These are phyloP conservation scores for Sporisorium exsertum DNA, from an alignment of 1,284 basidiomycete species.

Conservation along the genomic window DNA sequence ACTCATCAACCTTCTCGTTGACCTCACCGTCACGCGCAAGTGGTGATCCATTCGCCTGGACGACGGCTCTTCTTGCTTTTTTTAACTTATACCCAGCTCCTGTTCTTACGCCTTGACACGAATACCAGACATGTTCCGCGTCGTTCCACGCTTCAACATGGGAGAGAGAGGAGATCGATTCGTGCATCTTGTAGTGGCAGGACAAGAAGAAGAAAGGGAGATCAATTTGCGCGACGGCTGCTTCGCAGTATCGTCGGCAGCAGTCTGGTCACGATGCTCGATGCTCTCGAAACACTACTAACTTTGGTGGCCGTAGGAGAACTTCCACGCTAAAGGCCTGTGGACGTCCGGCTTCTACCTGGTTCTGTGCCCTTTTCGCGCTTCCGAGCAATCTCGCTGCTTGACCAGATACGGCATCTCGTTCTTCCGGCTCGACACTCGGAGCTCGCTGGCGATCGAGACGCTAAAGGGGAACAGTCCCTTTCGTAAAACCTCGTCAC, in stretches of 20 bases:
- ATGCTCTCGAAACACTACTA: too few relatives aligned
- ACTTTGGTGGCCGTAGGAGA: too few relatives aligned
- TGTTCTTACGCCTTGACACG: background rate
- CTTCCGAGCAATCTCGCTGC: background rate
- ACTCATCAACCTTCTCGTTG: slow-evolving; percentile 38
- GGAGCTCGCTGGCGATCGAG: background rate
- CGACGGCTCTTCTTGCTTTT: background rate
- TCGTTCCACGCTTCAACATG: background rate
- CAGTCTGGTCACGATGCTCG: too few relatives aligned
- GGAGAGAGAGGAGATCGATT: background rate
- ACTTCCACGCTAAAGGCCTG: too few relatives aligned
- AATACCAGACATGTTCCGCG: background rate
- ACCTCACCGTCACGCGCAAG: slow-evolving; percentile 32
- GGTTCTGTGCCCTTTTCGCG: too few relatives aligned
- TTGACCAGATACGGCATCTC: too few relatives aligned
- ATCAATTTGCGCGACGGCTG: background rate
- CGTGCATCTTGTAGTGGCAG: too few relatives aligned
- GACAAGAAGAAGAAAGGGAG: background rate
- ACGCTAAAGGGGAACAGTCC: too few relatives aligned
- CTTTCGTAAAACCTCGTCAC: background rate
- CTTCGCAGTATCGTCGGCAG: background rate
- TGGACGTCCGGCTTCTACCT: too few relatives aligned
- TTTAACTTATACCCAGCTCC: slow-evolving; percentile 8
- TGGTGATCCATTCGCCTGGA: slow-evolving; percentile 36
- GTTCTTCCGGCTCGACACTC: background rate